phyloP scores from a whole-genome alignment of 208 protist genomes.

The Naegleria gruberi region DNA sequence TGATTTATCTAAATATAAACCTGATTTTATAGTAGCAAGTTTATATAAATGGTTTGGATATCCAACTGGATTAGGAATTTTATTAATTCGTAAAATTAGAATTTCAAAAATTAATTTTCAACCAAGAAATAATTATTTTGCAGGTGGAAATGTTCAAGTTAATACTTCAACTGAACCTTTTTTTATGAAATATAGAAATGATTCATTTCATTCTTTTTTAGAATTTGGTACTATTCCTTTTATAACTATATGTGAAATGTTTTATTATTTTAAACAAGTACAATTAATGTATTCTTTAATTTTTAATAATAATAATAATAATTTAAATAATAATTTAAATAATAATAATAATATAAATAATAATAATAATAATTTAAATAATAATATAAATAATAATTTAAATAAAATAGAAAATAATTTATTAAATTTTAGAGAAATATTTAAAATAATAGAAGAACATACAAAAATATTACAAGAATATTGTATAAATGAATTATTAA shows the following conservation, averaged over 20 bases:
- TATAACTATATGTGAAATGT: neutral
- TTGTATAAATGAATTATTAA: neutral
- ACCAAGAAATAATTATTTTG: slow-evolving; percentile 50
- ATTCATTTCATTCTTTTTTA: slow-evolving; percentile 22
- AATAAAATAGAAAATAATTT: too few species aligned
- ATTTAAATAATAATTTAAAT: neutral
- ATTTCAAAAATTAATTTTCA: slow-evolving; percentile 3
- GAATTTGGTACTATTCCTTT: slow-evolving; percentile 56
- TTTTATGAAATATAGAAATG: neutral
- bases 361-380: too few species aligned
- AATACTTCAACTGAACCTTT: slow-evolving; percentile 27
- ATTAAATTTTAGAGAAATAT: neutral
- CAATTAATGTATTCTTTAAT: neutral
- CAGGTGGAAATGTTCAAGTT: slow-evolving; percentile 51
- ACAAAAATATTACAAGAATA: neutral
- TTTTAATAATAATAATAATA: neutral
- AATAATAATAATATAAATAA: too few species aligned
- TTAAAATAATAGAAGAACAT: neutral
- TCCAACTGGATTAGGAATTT: slow-evolving; percentile 57
- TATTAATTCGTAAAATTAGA: slow-evolving; percentile 46
- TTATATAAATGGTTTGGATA: slow-evolving; percentile 75
- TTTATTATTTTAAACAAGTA: neutral
- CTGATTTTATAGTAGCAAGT: slow-evolving; percentile 59
- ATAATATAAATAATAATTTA: neutral
- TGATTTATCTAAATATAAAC: slow-evolving; percentile 41